Evolutionary conservation across 1,284 basidiomycete genomes (phyloP), one percentile per base, ranked within the genome.

Genomic region (Marasmius fiardii): DNA sequence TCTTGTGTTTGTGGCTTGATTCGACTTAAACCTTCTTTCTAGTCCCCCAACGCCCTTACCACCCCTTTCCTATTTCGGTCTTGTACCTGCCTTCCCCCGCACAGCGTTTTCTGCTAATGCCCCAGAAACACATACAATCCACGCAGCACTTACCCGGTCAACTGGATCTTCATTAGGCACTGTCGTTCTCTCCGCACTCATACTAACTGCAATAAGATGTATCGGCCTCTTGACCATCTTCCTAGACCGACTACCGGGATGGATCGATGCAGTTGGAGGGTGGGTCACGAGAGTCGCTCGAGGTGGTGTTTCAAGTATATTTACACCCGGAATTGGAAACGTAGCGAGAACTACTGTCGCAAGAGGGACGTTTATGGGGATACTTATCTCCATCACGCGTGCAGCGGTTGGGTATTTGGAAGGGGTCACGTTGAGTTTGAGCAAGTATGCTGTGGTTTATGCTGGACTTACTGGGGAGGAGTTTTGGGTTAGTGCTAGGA

Each of bases 401-500:
- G 73, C 83, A 67, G 72, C 73, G 1, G 78, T 83, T 1, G 72
- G 76, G 1, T 84, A 79, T 58, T 67, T 85, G 45, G 87, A 90
- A 54, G 80, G 75, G 11, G 73, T 83, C 16, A 83, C 90, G 1
- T 85, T 83, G 35, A 83, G 87, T n/a, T 73, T 95, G 51, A 93
- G 92, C 72, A 84, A 83, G 41, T 89, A 93, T 63, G 92, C 90
- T 12, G 76, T 96, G 31, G 81, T 94, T 10, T 95, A 95, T 67
- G 82, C 85, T 1, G 94, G 94, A 0, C 74, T 97, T 57, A 95
- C 92, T 0, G 94, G 93, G 0, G 88, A 91, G 53, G 77, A 85
- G 1, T 96, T 95, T 70, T 88, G 92, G 78, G 78, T 80, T 6
- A 86, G 86, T 58, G 91, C 92, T 11, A 77, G 85, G 56, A 75